phyloP scores from a whole-genome alignment of 768 basidiomycete genomes.

The Psilocybe tampanensis region DNA sequence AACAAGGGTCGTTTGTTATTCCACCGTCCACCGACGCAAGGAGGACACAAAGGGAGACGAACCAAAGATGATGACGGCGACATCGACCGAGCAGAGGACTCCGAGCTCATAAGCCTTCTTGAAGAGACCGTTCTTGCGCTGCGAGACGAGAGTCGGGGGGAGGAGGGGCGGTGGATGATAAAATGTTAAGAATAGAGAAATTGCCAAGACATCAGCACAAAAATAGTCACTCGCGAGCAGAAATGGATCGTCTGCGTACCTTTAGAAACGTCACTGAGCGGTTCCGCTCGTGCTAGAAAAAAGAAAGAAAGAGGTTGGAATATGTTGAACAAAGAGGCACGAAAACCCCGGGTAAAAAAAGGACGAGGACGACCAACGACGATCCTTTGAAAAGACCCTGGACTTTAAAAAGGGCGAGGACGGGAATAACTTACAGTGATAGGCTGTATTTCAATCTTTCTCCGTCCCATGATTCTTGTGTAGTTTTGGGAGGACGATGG shows the following conservation, averaged over 20 bases:
- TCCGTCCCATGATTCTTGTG: conserved; percentile 51
- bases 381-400: background rate
- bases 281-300: conserved; percentile 68
- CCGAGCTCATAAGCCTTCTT: conserved; percentile 81
- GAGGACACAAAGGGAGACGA: conserved; percentile 15
- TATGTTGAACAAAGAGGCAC: background rate
- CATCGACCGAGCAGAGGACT: conserved; percentile 76
- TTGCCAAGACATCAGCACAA: conserved; percentile 28
- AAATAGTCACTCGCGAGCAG: conserved; percentile 20
- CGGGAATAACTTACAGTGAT: conserved; percentile 57
- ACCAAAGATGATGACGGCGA: conserved; percentile 78
- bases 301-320: conserved; percentile 2
- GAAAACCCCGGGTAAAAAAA: background rate
- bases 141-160: conserved; percentile 2
- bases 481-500: conserved; percentile 1
- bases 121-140: conserved; percentile 79
- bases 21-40: too few relatives aligned
- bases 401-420: background rate
- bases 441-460: conserved; percentile 79
- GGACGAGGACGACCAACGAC: background rate
- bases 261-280: conserved; percentile 78
- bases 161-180: conserved; percentile 1
- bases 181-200: conserved; percentile 25
- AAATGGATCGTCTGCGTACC: conserved; percentile 34
- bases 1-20: conserved; percentile 14